A percentile compares a stretch with the other conserved stretches of the same genome.
Conservation (phyloP, 768 basidiomycete species). For the Suillus hirtellus region DNA sequence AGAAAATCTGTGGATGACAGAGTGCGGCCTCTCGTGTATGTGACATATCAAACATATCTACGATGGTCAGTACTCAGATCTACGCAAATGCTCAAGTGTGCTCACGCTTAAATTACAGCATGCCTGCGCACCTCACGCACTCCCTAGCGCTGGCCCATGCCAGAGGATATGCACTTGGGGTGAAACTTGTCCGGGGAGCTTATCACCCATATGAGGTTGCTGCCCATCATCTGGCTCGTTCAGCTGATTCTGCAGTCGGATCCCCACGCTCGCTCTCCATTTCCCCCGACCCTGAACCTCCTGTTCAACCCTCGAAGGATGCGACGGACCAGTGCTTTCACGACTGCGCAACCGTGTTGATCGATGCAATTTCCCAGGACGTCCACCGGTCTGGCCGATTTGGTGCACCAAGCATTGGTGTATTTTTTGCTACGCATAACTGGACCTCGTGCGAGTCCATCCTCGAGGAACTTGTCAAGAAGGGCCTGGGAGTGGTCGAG, state of each 20-base stretch:
- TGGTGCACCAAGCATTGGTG: conserved; percentile 42
- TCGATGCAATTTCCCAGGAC: conserved; percentile 57
- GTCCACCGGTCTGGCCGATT: conserved; percentile 28
- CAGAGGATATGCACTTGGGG: conserved; percentile 74
- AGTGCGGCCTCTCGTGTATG: conserved; percentile 76
- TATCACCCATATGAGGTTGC: conserved; percentile 79
- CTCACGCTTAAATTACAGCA: conserved; percentile 40
- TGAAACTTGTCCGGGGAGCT: conserved; percentile 92
- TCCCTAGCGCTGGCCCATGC: conserved; percentile 64
- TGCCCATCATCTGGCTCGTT: conserved; percentile 32
- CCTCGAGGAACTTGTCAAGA: conserved; percentile 55
- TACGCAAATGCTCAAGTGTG: background rate
- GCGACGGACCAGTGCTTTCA: conserved; percentile 80
- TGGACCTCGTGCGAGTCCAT: conserved; percentile 64
- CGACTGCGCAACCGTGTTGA: conserved; percentile 54
- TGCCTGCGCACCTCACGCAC: conserved; percentile 64
- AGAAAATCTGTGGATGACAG: conserved; percentile 1
- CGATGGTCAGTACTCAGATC: conserved; percentile 48
- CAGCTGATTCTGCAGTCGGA: conserved; percentile 16
- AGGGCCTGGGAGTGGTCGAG: conserved; percentile 40
- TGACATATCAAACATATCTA: conserved; percentile 89
- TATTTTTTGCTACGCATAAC: conserved; percentile 90
- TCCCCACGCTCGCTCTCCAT: conserved; percentile 38
- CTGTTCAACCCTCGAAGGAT: conserved; percentile 67
- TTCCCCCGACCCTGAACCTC: conserved; percentile 57